These are phyloP conservation scores for Lentinula detonsa DNA, from an alignment of 768 basidiomycete species.

Conservation along the genomic window DNA sequence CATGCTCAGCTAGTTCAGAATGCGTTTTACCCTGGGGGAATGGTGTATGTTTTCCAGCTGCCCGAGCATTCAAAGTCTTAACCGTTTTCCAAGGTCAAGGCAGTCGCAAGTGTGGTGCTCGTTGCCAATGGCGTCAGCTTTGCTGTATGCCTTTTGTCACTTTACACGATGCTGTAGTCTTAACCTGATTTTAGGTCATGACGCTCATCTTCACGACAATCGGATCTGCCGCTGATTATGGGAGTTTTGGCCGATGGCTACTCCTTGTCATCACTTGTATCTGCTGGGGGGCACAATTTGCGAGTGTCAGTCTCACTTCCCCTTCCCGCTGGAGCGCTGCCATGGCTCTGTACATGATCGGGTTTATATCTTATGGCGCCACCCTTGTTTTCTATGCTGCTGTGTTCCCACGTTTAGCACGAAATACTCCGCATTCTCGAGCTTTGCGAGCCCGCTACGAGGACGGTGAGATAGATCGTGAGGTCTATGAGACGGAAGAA, in stretches of 20 bases:
- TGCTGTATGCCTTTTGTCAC: constrained; percentile 37
- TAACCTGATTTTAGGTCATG: constrained; percentile 47
- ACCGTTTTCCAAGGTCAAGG: constrained; percentile 1
- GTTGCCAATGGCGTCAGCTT: constrained; percentile 74
- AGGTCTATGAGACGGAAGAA: constrained; percentile 69
- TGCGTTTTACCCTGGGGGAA: constrained; percentile 77
- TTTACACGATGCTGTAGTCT: background rate
- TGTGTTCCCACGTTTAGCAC: constrained; percentile 72
- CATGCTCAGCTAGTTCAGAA: constrained; percentile 59
- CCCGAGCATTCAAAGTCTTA: background rate
- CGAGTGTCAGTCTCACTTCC: constrained; percentile 63
- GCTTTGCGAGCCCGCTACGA: constrained; percentile 49
- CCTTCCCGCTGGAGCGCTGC: constrained; percentile 68
- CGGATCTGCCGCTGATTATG: constrained; percentile 69
- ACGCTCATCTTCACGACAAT: constrained; percentile 78
- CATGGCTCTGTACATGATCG: constrained; percentile 76
- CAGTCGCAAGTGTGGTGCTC: constrained; percentile 72
- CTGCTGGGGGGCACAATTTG: constrained; percentile 79
- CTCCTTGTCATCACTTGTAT: constrained; percentile 64
- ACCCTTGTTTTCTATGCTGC: constrained; percentile 80
- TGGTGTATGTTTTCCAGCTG: background rate
- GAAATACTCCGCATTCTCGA: constrained; percentile 65
- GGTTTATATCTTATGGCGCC: constrained; percentile 75
- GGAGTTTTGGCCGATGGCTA: constrained; percentile 73
- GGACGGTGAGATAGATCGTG: constrained; percentile 48